phyloP scores from a whole-genome alignment of 2,329 filamentous ascomycete species.

The Aspergillus brunneoviolaceus region DNA sequence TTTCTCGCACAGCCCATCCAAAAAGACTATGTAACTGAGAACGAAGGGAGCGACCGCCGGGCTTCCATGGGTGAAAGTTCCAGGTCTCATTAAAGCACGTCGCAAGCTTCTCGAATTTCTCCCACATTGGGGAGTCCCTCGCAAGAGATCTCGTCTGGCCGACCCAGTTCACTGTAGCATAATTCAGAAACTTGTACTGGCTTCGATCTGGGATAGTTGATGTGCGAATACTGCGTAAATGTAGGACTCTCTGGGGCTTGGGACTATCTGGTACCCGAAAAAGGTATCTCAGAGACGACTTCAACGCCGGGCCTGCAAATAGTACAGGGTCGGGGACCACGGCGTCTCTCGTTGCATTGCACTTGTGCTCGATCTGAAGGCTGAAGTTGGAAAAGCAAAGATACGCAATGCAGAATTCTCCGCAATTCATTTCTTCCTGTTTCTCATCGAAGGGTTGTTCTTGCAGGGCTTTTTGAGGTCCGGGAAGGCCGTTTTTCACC shows the following conservation, averaged over 20 bases:
- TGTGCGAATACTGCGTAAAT: constrained; percentile 9
- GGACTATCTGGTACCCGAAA: neutral
- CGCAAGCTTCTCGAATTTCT: constrained; percentile 18
- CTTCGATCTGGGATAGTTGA: constrained; percentile 1
- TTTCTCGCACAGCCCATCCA: constrained; percentile 23
- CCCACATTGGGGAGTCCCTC: constrained; percentile 13
- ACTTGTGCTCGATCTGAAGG: constrained; percentile 12
- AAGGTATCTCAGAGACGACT: neutral
- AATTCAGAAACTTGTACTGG: constrained; percentile 20
- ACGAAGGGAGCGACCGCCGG: constrained; percentile 14
- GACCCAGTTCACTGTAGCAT: constrained; percentile 18
- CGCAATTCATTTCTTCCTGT: constrained; percentile 17
- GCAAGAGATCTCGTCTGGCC: constrained; percentile 17
- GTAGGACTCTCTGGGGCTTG: neutral
- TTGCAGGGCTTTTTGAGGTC: neutral
- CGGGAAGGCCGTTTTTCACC: constrained; percentile 8
- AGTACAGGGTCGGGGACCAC: neutral
- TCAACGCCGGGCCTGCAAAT: neutral
- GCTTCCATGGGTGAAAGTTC: constrained; percentile 24
- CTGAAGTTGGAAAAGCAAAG: constrained; percentile 23
- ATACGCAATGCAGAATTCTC: constrained; percentile 23
- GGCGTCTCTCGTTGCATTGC: neutral
- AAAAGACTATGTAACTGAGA: constrained; percentile 22
- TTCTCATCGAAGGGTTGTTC: constrained; percentile 6
- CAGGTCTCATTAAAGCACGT: constrained; percentile 22